phyloP scores from a whole-genome alignment of 495 filamentous ascomycete genomes.

The Penicillium daleae region DNA sequence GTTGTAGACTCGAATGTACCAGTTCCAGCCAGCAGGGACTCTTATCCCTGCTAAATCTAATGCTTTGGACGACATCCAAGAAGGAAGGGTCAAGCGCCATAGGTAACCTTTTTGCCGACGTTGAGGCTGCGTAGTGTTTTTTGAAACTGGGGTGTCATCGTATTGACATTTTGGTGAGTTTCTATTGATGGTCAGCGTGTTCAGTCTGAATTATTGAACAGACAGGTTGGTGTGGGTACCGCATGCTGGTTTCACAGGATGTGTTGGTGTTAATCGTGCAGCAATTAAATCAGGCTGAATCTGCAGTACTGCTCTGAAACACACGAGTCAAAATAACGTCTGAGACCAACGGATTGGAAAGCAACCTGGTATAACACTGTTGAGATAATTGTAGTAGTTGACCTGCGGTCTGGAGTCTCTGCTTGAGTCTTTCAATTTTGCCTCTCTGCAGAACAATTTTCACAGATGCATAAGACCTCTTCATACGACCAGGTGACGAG shows the following conservation, averaged over 20 bases:
- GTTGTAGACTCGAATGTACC: slow-evolving; percentile 12
- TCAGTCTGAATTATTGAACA: no score
- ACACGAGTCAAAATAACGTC: background rate
- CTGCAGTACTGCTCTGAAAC: slow-evolving; percentile 4
- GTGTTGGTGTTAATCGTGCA: background rate
- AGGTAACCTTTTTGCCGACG: background rate
- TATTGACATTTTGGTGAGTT: background rate
- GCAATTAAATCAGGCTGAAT: slow-evolving; percentile 7
- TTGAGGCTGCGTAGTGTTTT: background rate
- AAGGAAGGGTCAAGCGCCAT: background rate
- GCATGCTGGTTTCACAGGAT: background rate
- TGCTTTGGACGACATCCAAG: slow-evolving; percentile 5
- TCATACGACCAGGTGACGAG: background rate
- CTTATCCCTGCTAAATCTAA: slow-evolving; percentile 5
- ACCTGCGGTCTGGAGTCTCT: slow-evolving; percentile 1
- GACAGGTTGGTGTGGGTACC: no score
- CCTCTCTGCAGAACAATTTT: slow-evolving; percentile 11
- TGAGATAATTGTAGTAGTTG: slow-evolving; percentile 13
- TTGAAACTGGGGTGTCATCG: background rate
- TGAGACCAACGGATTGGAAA: background rate
- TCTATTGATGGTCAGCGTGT: background rate
- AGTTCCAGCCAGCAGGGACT: slow-evolving; percentile 9
- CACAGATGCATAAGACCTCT: background rate
- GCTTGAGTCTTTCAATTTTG: slow-evolving; percentile 9
- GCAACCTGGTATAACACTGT: slow-evolving; percentile 16